Conservation (phyloP, 2,329 filamentous ascomycete species). For the Penicillium sclerotiorum region DNA sequence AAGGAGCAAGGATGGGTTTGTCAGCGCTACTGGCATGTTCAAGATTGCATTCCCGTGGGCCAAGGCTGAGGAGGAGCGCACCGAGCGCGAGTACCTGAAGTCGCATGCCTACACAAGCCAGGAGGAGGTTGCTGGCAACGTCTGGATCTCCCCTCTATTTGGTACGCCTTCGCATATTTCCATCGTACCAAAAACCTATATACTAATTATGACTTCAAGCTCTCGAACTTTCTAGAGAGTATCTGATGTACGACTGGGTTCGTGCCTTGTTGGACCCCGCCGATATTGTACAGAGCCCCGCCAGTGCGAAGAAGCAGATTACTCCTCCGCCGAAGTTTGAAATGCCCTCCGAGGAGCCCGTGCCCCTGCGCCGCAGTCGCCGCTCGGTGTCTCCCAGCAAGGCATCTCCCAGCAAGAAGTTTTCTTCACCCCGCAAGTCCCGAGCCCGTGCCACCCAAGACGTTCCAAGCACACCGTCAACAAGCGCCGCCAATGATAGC, state of each 20-base stretch:
- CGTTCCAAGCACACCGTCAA: conserved; percentile 48
- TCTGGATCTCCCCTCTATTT: conserved; percentile 85
- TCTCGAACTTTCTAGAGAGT: conserved; percentile 81
- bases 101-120: conserved; percentile 75
- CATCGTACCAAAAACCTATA: background rate
- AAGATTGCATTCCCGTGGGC: conserved; percentile 70
- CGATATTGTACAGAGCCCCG: conserved; percentile 69
- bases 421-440: conserved; percentile 57
- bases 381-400: conserved; percentile 63
- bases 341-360: conserved; percentile 50
- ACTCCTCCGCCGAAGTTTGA: conserved; percentile 80
- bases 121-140: conserved; percentile 93
- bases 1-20: conserved; percentile 66
- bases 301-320: conserved; percentile 75
- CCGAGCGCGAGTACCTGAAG: conserved; percentile 76
- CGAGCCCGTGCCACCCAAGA: conserved; percentile 54
- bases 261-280: conserved; percentile 87
- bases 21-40: conserved; percentile 71
- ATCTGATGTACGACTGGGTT: conserved; percentile 84
- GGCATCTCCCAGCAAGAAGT: conserved; percentile 54
- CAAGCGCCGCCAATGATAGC: conserved; percentile 51
- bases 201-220: conserved; percentile 56
- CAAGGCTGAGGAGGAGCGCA: conserved; percentile 59
- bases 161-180: no score
- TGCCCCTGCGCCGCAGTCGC: conserved; percentile 52